Percentiles rank a stretch among this genome's conserved stretches.
Evolutionary conservation across 75 land plant genomes (phyloP).

Genomic region (Selaginella tamariscina): DNA sequence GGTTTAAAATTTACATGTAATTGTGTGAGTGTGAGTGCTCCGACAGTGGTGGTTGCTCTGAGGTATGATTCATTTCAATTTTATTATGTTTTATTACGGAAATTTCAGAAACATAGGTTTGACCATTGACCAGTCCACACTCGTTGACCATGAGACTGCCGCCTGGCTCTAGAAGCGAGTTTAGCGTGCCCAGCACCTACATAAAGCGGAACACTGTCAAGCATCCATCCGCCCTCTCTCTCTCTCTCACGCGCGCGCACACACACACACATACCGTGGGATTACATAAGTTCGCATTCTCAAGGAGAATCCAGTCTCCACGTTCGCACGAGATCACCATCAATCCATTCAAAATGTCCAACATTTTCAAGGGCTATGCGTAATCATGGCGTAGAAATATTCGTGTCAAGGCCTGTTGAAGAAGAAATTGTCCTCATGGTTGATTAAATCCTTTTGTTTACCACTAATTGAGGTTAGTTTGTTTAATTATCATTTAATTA

Average conservation of each 20-base stretch:
- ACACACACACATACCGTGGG: constrained; percentile 74
- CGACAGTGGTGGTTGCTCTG: neutral
- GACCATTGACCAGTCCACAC: constrained; percentile 82
- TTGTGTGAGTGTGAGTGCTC: neutral
- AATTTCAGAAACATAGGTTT: no score
- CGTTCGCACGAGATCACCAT: no score
- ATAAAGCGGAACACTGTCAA: no score
- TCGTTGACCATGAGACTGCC: constrained; percentile 52
- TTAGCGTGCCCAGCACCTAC: no score
- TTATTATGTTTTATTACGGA: no score
- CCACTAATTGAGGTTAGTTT: no score
- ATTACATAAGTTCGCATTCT: no score
- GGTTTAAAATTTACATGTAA: neutral
- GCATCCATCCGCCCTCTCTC: no score
- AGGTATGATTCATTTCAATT: no score
- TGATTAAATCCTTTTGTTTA: neutral
- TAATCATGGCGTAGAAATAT: constrained; percentile 89
- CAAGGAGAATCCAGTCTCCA: no score
- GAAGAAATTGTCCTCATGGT: neutral
- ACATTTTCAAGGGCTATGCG: constrained; percentile 96
- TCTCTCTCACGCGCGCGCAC: constrained; percentile 86
- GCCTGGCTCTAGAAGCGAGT: constrained; percentile 67
- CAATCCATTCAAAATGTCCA: no score
- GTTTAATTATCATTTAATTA: no score
- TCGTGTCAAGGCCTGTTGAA: constrained; percentile 21